Conservation (phyloP, 1,284 basidiomycete species). For the Naganishia liquefaciens region DNA sequence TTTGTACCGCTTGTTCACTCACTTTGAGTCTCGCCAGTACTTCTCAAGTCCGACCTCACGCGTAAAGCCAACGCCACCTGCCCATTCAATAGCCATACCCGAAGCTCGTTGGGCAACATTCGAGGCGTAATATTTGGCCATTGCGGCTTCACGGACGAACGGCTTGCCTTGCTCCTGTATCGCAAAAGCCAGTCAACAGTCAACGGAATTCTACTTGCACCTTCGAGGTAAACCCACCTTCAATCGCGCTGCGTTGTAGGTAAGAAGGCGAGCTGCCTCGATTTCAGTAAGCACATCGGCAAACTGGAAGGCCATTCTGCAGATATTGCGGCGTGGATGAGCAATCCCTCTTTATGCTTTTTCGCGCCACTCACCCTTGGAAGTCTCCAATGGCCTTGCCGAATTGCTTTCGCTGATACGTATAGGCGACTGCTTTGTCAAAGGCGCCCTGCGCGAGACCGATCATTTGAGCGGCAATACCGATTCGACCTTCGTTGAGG, state of each 20-base stretch:
- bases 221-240: constrained; percentile 51
- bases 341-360: not conserved
- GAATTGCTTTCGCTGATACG: constrained; percentile 91
- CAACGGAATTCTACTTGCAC: not conserved
- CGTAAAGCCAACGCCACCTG: constrained; percentile 92
- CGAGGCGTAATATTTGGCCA: constrained; percentile 91
- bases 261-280: constrained; percentile 86
- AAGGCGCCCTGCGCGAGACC: constrained; percentile 97
- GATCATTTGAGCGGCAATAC: constrained; percentile 95
- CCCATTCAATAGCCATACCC: constrained; percentile 93
- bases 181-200: not conserved
- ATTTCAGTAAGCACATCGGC: constrained; percentile 85
- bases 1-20: constrained; percentile 48
- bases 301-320: constrained; percentile 93
- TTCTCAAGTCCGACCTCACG: constrained; percentile 93
- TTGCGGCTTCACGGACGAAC: constrained; percentile 92
- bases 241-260: constrained; percentile 91
- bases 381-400: constrained; percentile 78
- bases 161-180: constrained; percentile 79
- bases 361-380: constrained; percentile 30
- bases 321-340: not conserved
- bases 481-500: constrained; percentile 95
- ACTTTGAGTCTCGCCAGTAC: constrained; percentile 65
- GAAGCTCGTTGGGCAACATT: constrained; percentile 85
- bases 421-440: constrained; percentile 87